Evolutionary conservation across 441 rosid species (phyloP), one percentile per base, ranked within the genome.

Genomic region (Erysimum cheiri): DNA sequence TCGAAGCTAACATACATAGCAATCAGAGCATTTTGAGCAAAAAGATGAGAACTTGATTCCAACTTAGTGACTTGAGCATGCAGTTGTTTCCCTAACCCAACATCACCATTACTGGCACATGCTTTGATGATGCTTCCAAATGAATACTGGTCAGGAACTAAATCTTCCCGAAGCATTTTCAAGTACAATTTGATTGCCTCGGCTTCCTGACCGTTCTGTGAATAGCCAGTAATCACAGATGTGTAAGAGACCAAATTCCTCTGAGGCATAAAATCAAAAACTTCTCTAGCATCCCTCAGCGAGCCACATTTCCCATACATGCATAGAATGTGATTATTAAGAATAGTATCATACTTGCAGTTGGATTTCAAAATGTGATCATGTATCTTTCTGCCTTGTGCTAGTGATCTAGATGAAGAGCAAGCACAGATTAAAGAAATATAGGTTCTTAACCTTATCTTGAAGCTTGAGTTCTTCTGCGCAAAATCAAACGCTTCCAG

Each of bases 241-340:
- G 88, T 81, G 82, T 87, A 85, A 54, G 89, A 84, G 41, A 83
- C 87, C 64, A 81, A 70, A 24, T 87, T 85, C 50, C 77, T 47
- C 15, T 61, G 75, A 44, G 78, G 81, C 84, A 87, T 87, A 63
- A 53, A 82, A 63, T 87, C 85, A 13, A 87, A 85, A 58, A 85
- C 83, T 67, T 70, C 69, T 75, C 82, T 70, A 31, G 87, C 87
- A 64, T 85, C 86, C 64, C 47, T 66, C 75, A 80, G 70, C 3
- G 85, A 80, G 69, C 87, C 84, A 53, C 89, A 85, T 70, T 87
- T 87, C 5, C 87, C 91, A 15, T 83, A 87, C 89, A 87, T 85
- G 28, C 78, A 74, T 0, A 85, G 54, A 63, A 87, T 69, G 77
- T 85, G 87, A 66, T 87, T 85, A 32, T 76, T 59, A 43, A 87